phyloP scores from a whole-genome alignment of 306 rosid genomes.

The Pterocarpus macrocarpus region DNA sequence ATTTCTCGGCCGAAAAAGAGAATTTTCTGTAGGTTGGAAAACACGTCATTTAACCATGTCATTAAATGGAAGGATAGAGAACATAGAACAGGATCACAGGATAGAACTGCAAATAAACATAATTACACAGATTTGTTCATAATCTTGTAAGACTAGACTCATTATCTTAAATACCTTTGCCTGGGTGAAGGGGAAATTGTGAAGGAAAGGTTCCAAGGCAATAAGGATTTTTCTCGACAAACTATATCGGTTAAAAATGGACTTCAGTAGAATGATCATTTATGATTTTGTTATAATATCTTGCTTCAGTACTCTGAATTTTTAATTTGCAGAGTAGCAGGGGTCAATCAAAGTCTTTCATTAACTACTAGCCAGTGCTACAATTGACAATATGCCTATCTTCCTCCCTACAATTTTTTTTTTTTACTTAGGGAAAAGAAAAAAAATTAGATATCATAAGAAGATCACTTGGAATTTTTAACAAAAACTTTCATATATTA shows the following conservation, averaged over 20 bases:
- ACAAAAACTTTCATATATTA: too few relatives aligned
- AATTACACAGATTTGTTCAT: slow-evolving; percentile 8
- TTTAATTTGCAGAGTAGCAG: neutral
- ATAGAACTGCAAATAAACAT: slow-evolving; percentile 17
- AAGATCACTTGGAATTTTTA: too few relatives aligned
- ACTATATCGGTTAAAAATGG: neutral
- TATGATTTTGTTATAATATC: slow-evolving; percentile 1
- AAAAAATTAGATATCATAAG: too few relatives aligned
- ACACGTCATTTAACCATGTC: neutral
- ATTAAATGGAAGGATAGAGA: neutral
- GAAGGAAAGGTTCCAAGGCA: neutral
- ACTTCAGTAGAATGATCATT: neutral
- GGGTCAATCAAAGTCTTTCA: slow-evolving; percentile 19
- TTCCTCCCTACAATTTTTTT: too few relatives aligned
- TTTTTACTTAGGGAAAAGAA: too few relatives aligned
- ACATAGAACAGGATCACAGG: neutral
- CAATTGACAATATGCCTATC: too few relatives aligned
- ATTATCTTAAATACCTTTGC: too few relatives aligned
- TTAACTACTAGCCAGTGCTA: too few relatives aligned
- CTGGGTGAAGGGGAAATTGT: too few relatives aligned
- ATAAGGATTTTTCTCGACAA: slow-evolving; percentile 14
- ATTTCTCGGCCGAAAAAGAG: neutral
- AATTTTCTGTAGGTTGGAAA: neutral
- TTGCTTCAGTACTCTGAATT: slow-evolving; percentile 17
- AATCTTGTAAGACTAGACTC: neutral